Evolutionary conservation across 768 basidiomycete genomes (phyloP).

Genomic region (Coprinopsis cinerea): DNA sequence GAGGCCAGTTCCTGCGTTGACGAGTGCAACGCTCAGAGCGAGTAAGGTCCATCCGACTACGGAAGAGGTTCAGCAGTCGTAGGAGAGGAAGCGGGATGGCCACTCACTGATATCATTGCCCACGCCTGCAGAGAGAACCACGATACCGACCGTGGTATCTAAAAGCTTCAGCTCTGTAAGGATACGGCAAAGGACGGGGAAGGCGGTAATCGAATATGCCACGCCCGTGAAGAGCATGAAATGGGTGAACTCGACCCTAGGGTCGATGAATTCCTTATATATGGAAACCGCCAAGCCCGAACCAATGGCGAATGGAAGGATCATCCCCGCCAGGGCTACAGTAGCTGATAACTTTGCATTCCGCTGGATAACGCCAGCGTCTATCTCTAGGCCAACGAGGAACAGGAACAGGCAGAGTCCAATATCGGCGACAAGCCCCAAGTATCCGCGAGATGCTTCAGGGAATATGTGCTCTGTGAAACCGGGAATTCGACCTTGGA

Average conservation of each 20-base stretch:
- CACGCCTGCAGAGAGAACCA: slow-evolving; percentile 90
- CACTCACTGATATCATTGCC: slow-evolving; percentile 49
- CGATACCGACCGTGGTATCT: slow-evolving; percentile 87
- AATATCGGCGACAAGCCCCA: slow-evolving; percentile 87
- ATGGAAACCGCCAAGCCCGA: slow-evolving; percentile 57
- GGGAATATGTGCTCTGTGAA: slow-evolving; percentile 90
- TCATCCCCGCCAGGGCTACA: slow-evolving; percentile 79
- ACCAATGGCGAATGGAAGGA: slow-evolving; percentile 84
- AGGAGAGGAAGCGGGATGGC: not conserved
- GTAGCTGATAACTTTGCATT: slow-evolving; percentile 62
- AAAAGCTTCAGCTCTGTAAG: slow-evolving; percentile 87
- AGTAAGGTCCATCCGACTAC: slow-evolving; percentile 80
- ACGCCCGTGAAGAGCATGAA: slow-evolving; percentile 95
- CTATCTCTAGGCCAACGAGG: slow-evolving; percentile 91
- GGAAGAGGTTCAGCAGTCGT: not conserved
- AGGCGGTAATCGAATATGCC: slow-evolving; percentile 84
- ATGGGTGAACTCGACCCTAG: slow-evolving; percentile 66
- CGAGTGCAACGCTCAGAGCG: slow-evolving; percentile 87
- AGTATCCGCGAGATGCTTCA: slow-evolving; percentile 57
- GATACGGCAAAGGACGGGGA: slow-evolving; percentile 83
- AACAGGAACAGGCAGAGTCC: slow-evolving; percentile 87
- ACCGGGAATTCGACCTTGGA: slow-evolving; percentile 71
- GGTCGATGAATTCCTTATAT: slow-evolving; percentile 70
- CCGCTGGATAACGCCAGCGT: slow-evolving; percentile 68
- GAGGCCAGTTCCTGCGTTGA: slow-evolving; percentile 80